A percentile compares a stretch with the other conserved stretches of the same genome.
phyloP scores from a whole-genome alignment of 202 grass and related monocot species.

The Tripidium arundinaceum region DNA sequence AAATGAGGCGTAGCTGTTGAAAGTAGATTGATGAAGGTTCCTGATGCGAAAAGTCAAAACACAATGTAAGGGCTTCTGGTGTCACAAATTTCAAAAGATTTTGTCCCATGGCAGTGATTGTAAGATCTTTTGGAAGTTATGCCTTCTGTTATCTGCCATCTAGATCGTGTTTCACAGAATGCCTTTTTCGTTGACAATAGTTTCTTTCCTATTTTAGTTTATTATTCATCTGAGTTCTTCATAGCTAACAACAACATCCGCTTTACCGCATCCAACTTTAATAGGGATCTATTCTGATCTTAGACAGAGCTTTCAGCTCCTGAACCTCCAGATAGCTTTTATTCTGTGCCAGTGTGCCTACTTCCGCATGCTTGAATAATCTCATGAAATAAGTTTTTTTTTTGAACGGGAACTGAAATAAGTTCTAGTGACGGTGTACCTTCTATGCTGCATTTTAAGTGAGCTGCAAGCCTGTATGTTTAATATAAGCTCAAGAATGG shows the following conservation, averaged over 20 bases:
- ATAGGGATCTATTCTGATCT: neutral
- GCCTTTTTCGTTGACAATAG: neutral
- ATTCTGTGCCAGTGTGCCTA: neutral
- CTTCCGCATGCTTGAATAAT: neutral
- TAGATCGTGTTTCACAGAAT: neutral
- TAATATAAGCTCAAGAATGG: neutral
- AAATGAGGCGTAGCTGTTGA: neutral
- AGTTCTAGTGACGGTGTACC: neutral
- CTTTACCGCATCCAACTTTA: neutral
- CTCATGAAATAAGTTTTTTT: neutral
- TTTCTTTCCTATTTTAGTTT: neutral
- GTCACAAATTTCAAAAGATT: neutral
- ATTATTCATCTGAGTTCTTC: neutral
- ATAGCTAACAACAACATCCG: neutral
- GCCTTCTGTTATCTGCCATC: neutral
- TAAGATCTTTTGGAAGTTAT: conserved; percentile 3
- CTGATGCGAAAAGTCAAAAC: neutral
- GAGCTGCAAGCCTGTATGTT: neutral
- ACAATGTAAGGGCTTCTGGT: neutral
- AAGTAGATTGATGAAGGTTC: neutral
- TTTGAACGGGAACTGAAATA: no score
- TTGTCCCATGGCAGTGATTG: neutral
- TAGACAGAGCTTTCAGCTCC: neutral
- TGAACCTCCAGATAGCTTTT: neutral
- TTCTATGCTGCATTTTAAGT: neutral